These are phyloP conservation scores for Prinsepia uniflora DNA, from an alignment of 306 rosid genomes.

Conservation along the genomic window DNA sequence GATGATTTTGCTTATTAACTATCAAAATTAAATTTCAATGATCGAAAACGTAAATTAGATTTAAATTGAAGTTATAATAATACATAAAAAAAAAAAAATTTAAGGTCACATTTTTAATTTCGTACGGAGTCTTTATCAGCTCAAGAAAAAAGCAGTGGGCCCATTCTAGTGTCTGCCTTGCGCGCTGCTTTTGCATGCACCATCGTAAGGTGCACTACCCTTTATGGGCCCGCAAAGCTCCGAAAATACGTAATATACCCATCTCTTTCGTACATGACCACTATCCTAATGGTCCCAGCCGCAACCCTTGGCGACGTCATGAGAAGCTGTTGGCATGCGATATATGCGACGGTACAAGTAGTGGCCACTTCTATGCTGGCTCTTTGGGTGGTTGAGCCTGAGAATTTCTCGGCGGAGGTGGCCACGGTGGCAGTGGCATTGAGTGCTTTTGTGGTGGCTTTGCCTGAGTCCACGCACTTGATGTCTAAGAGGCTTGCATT, in stretches of 20 bases:
- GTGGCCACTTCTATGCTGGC: constrained; percentile 31
- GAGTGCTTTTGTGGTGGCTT: constrained; percentile 47
- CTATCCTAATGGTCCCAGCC: constrained; percentile 51
- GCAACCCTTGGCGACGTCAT: constrained; percentile 65
- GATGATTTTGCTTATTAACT: too few relatives aligned
- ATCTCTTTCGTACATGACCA: constrained; percentile 54
- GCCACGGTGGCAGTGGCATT: constrained; percentile 39
- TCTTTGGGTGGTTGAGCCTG: constrained; percentile 49
- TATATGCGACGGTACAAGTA: constrained; percentile 43
- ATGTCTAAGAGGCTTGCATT: constrained; percentile 60
- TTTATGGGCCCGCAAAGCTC: constrained; percentile 46
- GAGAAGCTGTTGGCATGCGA: constrained; percentile 50
- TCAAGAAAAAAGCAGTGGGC: too few relatives aligned
- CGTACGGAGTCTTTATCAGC: too few relatives aligned
- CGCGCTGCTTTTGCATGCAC: constrained; percentile 64
- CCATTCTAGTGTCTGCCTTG: constrained; percentile 44
- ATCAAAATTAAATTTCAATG: too few relatives aligned
- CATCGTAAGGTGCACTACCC: constrained; percentile 46
- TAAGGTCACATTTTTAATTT: too few relatives aligned
- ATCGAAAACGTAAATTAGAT: too few relatives aligned
- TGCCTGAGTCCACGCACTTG: constrained; percentile 57
- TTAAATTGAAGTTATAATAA: too few relatives aligned
- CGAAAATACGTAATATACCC: constrained; percentile 42
- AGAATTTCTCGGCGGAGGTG: constrained; percentile 14
- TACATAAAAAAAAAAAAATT: too few relatives aligned